These are phyloP conservation scores for Penicillium sumatraense DNA, from an alignment of 2,329 filamentous ascomycete genomes.

Conservation along the genomic window DNA sequence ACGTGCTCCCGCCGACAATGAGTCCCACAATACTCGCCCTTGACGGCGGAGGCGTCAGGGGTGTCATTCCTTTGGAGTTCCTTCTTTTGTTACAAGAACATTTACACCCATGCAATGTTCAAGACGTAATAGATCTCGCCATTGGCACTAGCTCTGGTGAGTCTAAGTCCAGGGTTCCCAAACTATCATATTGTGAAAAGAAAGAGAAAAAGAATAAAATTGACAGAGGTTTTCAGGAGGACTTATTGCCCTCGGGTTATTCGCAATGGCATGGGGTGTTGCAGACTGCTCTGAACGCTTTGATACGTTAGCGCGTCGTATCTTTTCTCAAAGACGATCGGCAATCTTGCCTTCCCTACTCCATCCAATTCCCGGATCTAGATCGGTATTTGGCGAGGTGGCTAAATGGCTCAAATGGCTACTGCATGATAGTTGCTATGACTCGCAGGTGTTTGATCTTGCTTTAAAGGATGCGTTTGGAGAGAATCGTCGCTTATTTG, in stretches of 20 bases:
- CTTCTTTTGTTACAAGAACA: conserved; percentile 19
- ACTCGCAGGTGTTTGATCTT: conserved; percentile 22
- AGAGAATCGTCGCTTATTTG: conserved; percentile 20
- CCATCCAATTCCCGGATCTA: conserved; percentile 3
- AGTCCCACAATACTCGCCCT: conserved; percentile 32
- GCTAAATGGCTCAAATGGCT: conserved; percentile 21
- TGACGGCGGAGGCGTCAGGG: conserved; percentile 29
- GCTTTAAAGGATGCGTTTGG: conserved; percentile 22
- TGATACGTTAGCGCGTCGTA: conserved; percentile 10
- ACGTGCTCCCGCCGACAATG: conserved; percentile 29
- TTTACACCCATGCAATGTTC: conserved; percentile 10
- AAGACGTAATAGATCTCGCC: conserved; percentile 18
- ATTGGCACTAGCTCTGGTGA: conserved; percentile 20
- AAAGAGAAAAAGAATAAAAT: not conserved
- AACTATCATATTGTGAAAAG: not conserved
- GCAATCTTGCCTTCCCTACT: conserved; percentile 8
- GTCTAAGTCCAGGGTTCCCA: not conserved
- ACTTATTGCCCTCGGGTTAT: conserved; percentile 19
- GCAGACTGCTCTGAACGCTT: conserved; percentile 17
- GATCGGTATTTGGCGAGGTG: conserved; percentile 13
- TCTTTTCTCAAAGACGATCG: conserved; percentile 17
- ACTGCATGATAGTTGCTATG: conserved; percentile 26
- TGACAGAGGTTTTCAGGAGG: conserved; percentile 15
- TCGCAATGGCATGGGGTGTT: conserved; percentile 19
- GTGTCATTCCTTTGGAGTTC: conserved; percentile 23